These are phyloP conservation scores for Cystofilobasidium bisporidii DNA, from an alignment of 768 basidiomycete genomes.

Conservation along the genomic window DNA sequence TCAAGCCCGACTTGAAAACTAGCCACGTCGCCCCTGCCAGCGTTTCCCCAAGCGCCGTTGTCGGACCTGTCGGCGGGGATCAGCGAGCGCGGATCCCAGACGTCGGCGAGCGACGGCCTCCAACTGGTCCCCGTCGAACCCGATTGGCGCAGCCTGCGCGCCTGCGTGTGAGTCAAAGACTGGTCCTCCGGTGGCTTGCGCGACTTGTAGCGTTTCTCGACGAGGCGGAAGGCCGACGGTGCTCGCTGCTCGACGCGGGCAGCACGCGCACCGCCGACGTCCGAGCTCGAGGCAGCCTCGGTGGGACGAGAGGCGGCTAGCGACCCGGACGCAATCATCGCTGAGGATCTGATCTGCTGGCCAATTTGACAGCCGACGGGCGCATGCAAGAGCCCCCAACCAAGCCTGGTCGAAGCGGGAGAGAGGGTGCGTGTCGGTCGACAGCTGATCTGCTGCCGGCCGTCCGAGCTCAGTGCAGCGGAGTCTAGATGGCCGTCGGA, in stretches of 20 bases:
- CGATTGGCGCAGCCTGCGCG: not conserved
- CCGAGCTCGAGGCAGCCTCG: no score
- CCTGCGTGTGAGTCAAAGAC: not conserved
- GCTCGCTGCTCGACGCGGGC: not conserved
- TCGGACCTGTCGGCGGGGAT: not conserved
- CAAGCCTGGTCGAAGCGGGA: no score
- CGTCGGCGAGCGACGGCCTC: constrained; percentile 16
- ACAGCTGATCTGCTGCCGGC: no score
- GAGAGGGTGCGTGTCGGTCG: no score
- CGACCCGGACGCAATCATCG: no score
- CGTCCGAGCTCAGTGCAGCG: no score
- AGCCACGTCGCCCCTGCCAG: not conserved
- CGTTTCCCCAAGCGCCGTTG: constrained; percentile 4
- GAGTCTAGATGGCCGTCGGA: no score
- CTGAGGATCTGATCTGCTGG: no score
- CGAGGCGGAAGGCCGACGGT: not conserved
- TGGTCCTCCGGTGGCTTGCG: not conserved
- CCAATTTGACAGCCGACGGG: no score
- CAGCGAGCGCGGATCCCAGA: constrained; percentile 13
- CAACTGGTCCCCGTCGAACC: not conserved
- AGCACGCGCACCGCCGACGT: not conserved
- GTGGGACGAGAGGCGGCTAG: no score
- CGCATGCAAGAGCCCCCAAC: no score
- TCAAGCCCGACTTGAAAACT: constrained; percentile 6
- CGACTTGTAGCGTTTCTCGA: constrained; percentile 1